phyloP scores from a whole-genome alignment of 495 filamentous ascomycete species.

The Penicillium bialowiezense region DNA sequence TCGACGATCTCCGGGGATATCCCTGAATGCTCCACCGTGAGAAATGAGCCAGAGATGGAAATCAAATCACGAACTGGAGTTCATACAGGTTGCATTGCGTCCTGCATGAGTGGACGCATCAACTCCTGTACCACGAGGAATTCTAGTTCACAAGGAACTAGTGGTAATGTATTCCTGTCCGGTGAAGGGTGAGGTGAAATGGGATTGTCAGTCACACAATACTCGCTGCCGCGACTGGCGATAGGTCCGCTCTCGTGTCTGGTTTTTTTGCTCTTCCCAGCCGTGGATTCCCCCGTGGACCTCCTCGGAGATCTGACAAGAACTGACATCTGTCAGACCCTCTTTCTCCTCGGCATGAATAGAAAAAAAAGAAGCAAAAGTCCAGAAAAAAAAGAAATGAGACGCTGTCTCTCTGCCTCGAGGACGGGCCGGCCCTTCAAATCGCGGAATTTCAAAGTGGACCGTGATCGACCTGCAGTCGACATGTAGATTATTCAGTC shows the following conservation, averaged over 20 bases:
- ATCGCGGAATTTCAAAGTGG: conserved; percentile 24
- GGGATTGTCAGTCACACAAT: conserved; percentile 17
- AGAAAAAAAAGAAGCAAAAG: not conserved
- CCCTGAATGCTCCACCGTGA: too few species aligned
- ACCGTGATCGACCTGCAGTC: conserved; percentile 26
- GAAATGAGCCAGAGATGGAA: not conserved
- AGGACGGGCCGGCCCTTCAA: conserved; percentile 30
- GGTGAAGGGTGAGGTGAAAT: conserved; percentile 11
- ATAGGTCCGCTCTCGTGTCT: conserved; percentile 6
- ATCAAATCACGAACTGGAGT: not conserved
- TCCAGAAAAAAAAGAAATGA: conserved; percentile 6
- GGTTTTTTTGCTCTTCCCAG: not conserved
- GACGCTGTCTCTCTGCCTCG: conserved; percentile 9
- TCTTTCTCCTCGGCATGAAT: too few species aligned
- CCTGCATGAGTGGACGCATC: conserved; percentile 19
- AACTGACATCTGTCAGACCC: conserved; percentile 6
- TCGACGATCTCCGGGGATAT: too few species aligned
- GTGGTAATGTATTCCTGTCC: conserved; percentile 9
- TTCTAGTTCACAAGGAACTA: conserved; percentile 9
- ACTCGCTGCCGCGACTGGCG: conserved; percentile 32
- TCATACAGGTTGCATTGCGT: conserved; percentile 9
- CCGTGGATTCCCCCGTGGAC: not conserved
- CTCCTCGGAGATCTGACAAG: not conserved
- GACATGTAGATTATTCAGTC: conserved; percentile 20
- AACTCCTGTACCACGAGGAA: conserved; percentile 14